Base-by-base conservation (phyloP, 306 rosid genomes). In the Psophocarpus tetragonolobus region DNA sequence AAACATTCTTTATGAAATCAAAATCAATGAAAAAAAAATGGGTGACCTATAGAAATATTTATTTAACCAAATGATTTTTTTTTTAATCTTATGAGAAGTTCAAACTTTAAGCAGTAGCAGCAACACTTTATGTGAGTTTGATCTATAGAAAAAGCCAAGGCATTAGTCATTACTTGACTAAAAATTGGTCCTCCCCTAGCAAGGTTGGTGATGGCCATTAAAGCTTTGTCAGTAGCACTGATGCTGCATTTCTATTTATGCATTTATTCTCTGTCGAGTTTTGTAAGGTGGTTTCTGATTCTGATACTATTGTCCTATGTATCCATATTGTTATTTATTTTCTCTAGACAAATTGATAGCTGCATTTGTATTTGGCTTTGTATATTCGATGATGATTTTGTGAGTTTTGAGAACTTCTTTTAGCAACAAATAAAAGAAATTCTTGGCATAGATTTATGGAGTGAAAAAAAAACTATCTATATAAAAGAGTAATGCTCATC, bases 111-210 rank as follows among this genome's bases (percentile, higher is more conserved):
- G 32, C n/a, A 8, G 4, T 54, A 10, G n/a, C n/a, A 10, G n/a
- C n/a, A 54, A 54, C 12, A 53, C 29, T 18, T n/a, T 8, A 50
- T 21, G 20, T 53, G 5, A 11, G 23, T 23, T 3, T 21, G 3
- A 3, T 23, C 3, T 4, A 54, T 21, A 84, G 87, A 89, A 86
- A 74, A 82, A 84, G 79, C 80, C 84, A 3, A 79, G 93, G 73
- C 91, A 91, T 72, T 84, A 80, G 63, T 39, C 81, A 13, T 75
- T 89, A 56, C 15, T 20, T 8, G 5, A 72, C 27, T 70, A 17
- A 79, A 83, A 80, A 81, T 12, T 84, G 93, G 4, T 75, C n/a
- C 35, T 17, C 45, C 27, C 7, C 8, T 8, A 24, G n/a, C 48
- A 64, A 64, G 67, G 45, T 17, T 32, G 27, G 26, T 62, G 27